phyloP scores from a whole-genome alignment of 2,329 filamentous ascomycete genomes.

The Penicillium oxalicum region DNA sequence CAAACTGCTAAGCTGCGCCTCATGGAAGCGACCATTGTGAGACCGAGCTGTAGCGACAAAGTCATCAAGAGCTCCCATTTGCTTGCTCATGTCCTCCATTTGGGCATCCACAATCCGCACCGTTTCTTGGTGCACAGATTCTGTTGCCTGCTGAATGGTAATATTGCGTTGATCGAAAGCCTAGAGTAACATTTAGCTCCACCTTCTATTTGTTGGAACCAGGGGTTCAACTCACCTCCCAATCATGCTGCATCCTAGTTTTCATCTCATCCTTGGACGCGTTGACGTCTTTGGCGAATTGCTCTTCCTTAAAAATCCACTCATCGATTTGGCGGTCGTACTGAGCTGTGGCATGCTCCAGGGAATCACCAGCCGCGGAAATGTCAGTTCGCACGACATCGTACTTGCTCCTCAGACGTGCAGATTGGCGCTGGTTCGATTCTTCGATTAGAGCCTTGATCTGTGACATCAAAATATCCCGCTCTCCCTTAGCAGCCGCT shows the following conservation, averaged over 20 bases:
- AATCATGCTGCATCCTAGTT: constrained; percentile 77
- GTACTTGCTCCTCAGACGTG: constrained; percentile 61
- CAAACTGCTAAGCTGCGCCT: constrained; percentile 63
- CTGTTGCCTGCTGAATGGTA: constrained; percentile 76
- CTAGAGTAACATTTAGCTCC: constrained; percentile 38
- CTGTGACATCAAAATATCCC: constrained; percentile 66
- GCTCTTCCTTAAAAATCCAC: constrained; percentile 65
- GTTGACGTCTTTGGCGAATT: constrained; percentile 64
- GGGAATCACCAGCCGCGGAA: constrained; percentile 54
- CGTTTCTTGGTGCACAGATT: constrained; percentile 84
- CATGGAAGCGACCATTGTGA: constrained; percentile 73
- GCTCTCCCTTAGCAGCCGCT: constrained; percentile 64
- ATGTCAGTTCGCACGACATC: constrained; percentile 60
- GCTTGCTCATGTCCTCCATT: constrained; percentile 75
- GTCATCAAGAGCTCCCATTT: constrained; percentile 84
- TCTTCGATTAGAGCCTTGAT: constrained; percentile 71
- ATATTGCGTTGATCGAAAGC: constrained; percentile 70
- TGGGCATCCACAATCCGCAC: constrained; percentile 85
- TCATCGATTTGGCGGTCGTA: constrained; percentile 67
- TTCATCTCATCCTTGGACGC: constrained; percentile 73
- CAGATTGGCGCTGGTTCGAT: constrained; percentile 67
- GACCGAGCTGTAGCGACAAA: constrained; percentile 77
- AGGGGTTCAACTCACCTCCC: constrained; percentile 54
- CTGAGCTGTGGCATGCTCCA: constrained; percentile 59
- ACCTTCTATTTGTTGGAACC: background rate